Conservation (phyloP, 345 rosid species). For the Brassica nigra region DNA sequence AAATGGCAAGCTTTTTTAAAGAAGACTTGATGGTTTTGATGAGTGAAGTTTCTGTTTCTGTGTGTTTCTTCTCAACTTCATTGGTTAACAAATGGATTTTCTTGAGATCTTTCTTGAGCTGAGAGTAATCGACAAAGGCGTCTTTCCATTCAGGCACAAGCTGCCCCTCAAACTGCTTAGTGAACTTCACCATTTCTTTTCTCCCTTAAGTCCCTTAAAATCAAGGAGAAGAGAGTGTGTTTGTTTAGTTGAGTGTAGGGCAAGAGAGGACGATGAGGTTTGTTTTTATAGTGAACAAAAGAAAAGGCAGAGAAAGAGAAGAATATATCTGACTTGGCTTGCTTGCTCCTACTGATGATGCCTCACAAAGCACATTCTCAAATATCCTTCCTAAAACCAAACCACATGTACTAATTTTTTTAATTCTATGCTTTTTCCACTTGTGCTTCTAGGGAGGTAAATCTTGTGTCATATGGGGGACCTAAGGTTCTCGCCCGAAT, state of each 20-base stretch:
- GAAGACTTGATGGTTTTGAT: constrained; percentile 48
- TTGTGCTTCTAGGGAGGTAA: constrained; percentile 33
- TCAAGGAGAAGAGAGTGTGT: constrained; percentile 16
- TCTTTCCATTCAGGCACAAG: constrained; percentile 99
- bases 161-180: constrained; percentile 87
- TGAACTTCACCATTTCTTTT: constrained; percentile 74
- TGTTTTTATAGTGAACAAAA: constrained; percentile 48
- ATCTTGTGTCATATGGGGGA: constrained; percentile 34
- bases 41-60: constrained; percentile 31
- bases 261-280: constrained; percentile 39
- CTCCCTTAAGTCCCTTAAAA: constrained; percentile 21
- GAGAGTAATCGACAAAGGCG: constrained; percentile 90
- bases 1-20: constrained; percentile 47
- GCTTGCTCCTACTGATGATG: constrained; percentile 40
- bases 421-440: constrained; percentile 69
- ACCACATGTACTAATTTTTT: constrained; percentile 17
- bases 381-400: constrained; percentile 51
- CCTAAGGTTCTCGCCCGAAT: constrained; percentile 20
- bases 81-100: constrained; percentile 49
- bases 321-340: constrained; percentile 41
- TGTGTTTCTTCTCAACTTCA: constrained; percentile 20
- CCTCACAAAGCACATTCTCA: constrained; percentile 59
- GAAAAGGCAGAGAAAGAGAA: constrained; percentile 20
- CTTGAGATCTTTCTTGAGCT: constrained; percentile 85
- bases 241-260: constrained; percentile 46